These are phyloP conservation scores for Candida labiduridarum DNA, from an alignment of 1,139 yeast genomes.

Conservation along the genomic window DNA sequence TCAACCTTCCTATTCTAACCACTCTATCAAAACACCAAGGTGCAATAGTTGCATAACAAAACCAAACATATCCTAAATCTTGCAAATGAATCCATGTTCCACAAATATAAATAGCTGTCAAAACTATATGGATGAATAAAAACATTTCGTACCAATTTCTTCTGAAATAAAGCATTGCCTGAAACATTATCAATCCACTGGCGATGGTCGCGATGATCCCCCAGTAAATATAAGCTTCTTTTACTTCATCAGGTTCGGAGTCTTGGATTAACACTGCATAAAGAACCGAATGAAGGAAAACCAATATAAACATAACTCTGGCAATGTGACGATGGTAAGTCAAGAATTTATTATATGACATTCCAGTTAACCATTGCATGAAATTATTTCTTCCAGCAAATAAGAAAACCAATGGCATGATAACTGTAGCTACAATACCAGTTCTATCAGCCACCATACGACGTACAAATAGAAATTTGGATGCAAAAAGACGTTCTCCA, in stretches of 20 bases:
- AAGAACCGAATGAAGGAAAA: constrained; percentile 42
- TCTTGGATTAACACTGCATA: constrained; percentile 26
- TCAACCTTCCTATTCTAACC: constrained; percentile 36
- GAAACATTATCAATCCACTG: constrained; percentile 36
- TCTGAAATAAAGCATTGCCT: constrained; percentile 42
- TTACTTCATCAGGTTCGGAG: constrained; percentile 15
- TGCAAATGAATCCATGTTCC: constrained; percentile 48
- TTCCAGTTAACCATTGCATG: constrained; percentile 43
- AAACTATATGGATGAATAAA: constrained; percentile 38
- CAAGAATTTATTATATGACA: constrained; percentile 39
- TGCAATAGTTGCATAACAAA: constrained; percentile 39
- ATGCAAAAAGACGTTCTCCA: not conserved
- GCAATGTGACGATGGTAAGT: constrained; percentile 43
- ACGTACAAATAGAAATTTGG: constrained; percentile 17
- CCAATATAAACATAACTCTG: constrained; percentile 30
- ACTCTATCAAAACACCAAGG: constrained; percentile 49
- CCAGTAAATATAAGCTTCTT: constrained; percentile 27
- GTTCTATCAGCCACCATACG: constrained; percentile 36
- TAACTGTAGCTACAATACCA: constrained; percentile 32
- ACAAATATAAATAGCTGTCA: constrained; percentile 42
- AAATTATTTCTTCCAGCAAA: constrained; percentile 49
- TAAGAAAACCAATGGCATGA: constrained; percentile 37
- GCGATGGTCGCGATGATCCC: constrained; percentile 36
- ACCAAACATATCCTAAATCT: constrained; percentile 40
- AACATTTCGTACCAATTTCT: constrained; percentile 47